phyloP scores from a whole-genome alignment of 1,139 yeast genomes.

The Nakaseomyces delphensis region DNA sequence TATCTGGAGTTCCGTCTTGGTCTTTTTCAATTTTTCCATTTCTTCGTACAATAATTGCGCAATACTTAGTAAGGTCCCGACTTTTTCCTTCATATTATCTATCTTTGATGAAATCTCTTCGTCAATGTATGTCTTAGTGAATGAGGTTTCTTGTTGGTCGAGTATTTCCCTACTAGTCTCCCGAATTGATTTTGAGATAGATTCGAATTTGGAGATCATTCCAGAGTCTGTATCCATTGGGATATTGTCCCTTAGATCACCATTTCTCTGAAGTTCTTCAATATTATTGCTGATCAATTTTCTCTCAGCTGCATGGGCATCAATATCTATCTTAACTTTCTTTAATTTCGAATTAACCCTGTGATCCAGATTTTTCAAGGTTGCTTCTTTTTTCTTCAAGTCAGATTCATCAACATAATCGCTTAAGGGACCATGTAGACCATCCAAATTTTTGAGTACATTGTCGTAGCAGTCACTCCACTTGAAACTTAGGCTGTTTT shows the following conservation, averaged over 20 bases:
- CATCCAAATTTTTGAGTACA: slow-evolving; percentile 30
- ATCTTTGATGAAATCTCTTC: slow-evolving; percentile 8
- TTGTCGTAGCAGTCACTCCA: slow-evolving; percentile 42
- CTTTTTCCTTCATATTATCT: slow-evolving; percentile 14
- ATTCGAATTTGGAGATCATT: slow-evolving; percentile 24
- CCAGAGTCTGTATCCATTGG: slow-evolving; percentile 20
- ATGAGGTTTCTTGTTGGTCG: slow-evolving; percentile 15
- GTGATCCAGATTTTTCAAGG: slow-evolving; percentile 25
- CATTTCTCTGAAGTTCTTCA: slow-evolving; percentile 12
- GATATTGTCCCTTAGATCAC: slow-evolving; percentile 10
- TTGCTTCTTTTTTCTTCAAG: slow-evolving; percentile 25
- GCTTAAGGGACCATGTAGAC: slow-evolving; percentile 33
- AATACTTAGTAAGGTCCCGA: slow-evolving; percentile 23
- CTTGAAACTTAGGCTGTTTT: slow-evolving; percentile 39
- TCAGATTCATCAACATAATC: slow-evolving; percentile 28
- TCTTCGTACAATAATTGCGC: slow-evolving; percentile 25
- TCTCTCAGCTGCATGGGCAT: slow-evolving; percentile 28
- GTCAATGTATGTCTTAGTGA: slow-evolving; percentile 9
- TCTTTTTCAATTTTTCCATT: slow-evolving; percentile 17
- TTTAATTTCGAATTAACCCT: slow-evolving; percentile 26
- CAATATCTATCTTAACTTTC: slow-evolving; percentile 26
- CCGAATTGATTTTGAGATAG: slow-evolving; percentile 16
- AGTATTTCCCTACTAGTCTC: slow-evolving; percentile 15
- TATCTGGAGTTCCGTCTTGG: slow-evolving; percentile 20
- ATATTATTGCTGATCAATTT: slow-evolving; percentile 15